Evolutionary conservation across 495 filamentous ascomycete species (phyloP).

Genomic region (Annulohypoxylon bovei): DNA sequence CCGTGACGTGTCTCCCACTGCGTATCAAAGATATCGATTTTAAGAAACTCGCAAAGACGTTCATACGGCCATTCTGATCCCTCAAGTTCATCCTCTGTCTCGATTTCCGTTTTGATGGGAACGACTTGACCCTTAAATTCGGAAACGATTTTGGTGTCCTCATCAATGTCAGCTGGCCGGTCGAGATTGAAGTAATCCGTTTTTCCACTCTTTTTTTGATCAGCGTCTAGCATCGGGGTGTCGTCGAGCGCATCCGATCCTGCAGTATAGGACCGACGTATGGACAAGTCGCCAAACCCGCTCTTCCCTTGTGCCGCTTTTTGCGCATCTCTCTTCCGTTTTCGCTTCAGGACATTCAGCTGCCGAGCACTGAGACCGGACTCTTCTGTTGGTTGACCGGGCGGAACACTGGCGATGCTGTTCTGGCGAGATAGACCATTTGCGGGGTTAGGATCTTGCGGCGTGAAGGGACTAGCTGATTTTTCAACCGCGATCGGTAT

Average conservation of each 20-base stretch:
- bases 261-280: slow-evolving; percentile 69
- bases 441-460: slow-evolving; percentile 48
- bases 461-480: slow-evolving; percentile 52
- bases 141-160: slow-evolving; percentile 90
- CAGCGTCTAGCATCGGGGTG: slow-evolving; percentile 67
- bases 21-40: slow-evolving; percentile 89
- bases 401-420: slow-evolving; percentile 36
- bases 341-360: slow-evolving; percentile 91
- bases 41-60: slow-evolving; percentile 90
- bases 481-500: slow-evolving; percentile 60
- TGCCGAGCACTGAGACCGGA: slow-evolving; percentile 85
- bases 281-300: slow-evolving; percentile 88
- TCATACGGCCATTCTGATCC: slow-evolving; percentile 95
- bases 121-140: slow-evolving; percentile 87
- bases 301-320: slow-evolving; percentile 71
- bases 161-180: slow-evolving; percentile 74
- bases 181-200: slow-evolving; percentile 94
- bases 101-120: slow-evolving; percentile 69
- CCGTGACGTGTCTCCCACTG: slow-evolving; percentile 98
- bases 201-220: slow-evolving; percentile 72
- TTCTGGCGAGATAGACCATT: slow-evolving; percentile 59
- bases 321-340: slow-evolving; percentile 84
- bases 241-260: slow-evolving; percentile 65
- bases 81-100: slow-evolving; percentile 75
- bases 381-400: slow-evolving; percentile 66